Evolutionary conservation across 306 rosid genomes (phyloP).

Genomic region (Pterocarpus macrocarpus): DNA sequence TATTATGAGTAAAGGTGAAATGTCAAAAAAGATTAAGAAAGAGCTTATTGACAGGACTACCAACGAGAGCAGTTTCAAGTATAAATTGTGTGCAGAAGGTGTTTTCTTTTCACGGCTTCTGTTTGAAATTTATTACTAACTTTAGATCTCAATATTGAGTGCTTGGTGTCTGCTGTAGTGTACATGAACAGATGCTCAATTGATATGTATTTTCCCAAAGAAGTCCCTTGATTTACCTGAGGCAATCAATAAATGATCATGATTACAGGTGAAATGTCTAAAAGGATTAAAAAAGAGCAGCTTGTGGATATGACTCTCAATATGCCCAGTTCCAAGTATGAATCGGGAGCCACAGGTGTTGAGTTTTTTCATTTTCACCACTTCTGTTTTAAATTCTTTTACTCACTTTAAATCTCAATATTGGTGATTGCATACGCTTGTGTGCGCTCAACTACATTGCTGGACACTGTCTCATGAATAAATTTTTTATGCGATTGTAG

Average conservation of each 20-base stretch:
- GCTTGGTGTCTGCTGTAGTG: not conserved
- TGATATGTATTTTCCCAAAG: not conserved
- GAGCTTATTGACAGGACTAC: conserved; percentile 43
- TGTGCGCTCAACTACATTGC: not conserved
- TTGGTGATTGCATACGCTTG: conserved; percentile 1
- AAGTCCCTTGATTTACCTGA: conserved; percentile 23
- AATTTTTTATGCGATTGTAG: conserved; percentile 49
- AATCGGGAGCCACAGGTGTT: conserved; percentile 43
- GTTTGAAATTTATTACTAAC: conserved; percentile 24
- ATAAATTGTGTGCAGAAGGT: conserved; percentile 37
- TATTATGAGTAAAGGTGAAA: conserved; percentile 50
- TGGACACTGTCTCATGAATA: conserved; percentile 13
- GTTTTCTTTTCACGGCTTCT: conserved; percentile 14
- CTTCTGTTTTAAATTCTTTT: conserved; percentile 8
- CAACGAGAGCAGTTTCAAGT: conserved; percentile 33
- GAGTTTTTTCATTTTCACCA: not conserved
- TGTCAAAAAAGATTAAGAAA: conserved; percentile 26
- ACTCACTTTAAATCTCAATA: conserved; percentile 6
- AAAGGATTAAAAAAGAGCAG: conserved; percentile 50
- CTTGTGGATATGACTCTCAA: conserved; percentile 39
- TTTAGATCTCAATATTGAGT: conserved; percentile 7
- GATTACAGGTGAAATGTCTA: conserved; percentile 51
- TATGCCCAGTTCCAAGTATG: conserved; percentile 38
- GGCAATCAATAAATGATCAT: conserved; percentile 17
- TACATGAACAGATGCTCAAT: not conserved